A percentile compares a stretch with the other conserved stretches of the same genome.
Conservation (phyloP, 257 asterid species). For the Datura wrightii region DNA sequence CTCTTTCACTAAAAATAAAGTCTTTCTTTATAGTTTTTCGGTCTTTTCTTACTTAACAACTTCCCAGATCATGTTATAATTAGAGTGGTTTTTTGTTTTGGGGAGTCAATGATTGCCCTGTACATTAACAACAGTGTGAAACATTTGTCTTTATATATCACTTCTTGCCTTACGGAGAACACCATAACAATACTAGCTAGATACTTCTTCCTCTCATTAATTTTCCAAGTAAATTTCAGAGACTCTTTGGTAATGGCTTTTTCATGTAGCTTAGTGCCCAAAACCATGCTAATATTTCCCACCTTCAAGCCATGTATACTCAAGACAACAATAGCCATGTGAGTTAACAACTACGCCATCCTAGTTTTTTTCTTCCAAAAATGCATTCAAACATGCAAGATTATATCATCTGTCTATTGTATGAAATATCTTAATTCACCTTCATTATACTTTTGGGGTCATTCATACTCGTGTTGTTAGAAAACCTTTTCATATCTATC, state of each 20-base stretch:
- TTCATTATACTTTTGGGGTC: neutral
- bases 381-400: neutral
- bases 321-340: constrained; percentile 7
- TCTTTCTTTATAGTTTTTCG: constrained; percentile 6
- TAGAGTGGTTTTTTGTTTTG: neutral
- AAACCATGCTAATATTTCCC: constrained; percentile 16
- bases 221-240: neutral
- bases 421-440: too few relatives aligned
- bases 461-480: neutral
- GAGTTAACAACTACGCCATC: neutral
- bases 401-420: neutral
- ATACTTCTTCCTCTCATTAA: neutral
- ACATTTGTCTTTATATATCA: neutral
- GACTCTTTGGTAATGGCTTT: constrained; percentile 21
- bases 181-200: neutral
- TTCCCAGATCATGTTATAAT: too few relatives aligned
- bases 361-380: neutral
- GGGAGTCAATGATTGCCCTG: neutral
- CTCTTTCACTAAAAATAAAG: neutral
- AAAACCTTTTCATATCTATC: neutral
- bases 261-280: neutral
- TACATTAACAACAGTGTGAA: neutral
- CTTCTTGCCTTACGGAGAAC: neutral
- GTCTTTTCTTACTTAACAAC: neutral
- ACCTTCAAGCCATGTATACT: neutral